Conservation (phyloP, 495 filamentous ascomycete genomes). For the Wilcoxina mikolae region DNA sequence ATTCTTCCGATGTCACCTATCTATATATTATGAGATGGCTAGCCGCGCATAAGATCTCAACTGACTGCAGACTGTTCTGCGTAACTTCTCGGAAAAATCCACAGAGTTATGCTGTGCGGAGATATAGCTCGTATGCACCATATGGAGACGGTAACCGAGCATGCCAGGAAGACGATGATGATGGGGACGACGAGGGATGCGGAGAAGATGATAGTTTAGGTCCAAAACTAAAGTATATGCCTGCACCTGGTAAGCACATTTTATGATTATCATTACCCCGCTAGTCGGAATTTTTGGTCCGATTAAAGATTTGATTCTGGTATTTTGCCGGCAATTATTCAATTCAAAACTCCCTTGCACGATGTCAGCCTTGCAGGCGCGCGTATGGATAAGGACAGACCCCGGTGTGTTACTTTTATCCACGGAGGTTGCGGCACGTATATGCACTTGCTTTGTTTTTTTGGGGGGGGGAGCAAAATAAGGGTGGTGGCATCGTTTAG, state of each 20-base stretch:
- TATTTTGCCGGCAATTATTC: too few species aligned
- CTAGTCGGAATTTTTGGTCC: too few species aligned
- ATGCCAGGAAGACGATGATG: slow-evolving; percentile 24
- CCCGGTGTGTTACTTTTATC: too few species aligned
- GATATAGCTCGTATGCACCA: slow-evolving; percentile 26
- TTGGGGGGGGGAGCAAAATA: too few species aligned
- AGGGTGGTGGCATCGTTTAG: too few species aligned
- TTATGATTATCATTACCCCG: too few species aligned
- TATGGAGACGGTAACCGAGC: slow-evolving; percentile 21
- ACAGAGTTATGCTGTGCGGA: slow-evolving; percentile 25
- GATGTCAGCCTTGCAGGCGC: too few species aligned
- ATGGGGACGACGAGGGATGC: slow-evolving; percentile 14
- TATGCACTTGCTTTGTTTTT: too few species aligned
- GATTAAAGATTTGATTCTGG: too few species aligned
- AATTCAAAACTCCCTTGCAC: too few species aligned
- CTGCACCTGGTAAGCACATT: slow-evolving; percentile 23
- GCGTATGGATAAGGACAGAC: too few species aligned
- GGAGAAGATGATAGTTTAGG: slow-evolving; percentile 26
- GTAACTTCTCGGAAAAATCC: slow-evolving; percentile 29
- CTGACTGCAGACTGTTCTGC: slow-evolving; percentile 28
- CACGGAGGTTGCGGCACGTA: too few species aligned
- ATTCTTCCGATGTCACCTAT: slow-evolving; percentile 29
- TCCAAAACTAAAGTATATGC: slow-evolving; percentile 28
- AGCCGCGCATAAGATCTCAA: slow-evolving; percentile 24
- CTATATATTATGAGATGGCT: slow-evolving; percentile 29